Base-by-base conservation (phyloP, 106 monocot genomes). In the Xerophyta viscosa region DNA sequence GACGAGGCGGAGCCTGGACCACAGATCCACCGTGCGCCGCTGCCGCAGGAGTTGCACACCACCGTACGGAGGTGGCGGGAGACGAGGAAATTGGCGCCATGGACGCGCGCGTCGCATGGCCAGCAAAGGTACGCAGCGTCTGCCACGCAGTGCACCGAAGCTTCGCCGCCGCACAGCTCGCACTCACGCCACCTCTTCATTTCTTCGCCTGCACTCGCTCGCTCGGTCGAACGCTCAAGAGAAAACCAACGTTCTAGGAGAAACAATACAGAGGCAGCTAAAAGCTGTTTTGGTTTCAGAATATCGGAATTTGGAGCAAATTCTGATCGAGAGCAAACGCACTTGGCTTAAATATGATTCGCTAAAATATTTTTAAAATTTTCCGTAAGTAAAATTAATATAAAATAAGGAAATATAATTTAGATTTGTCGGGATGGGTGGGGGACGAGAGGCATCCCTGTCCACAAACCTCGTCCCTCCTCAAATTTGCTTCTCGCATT, bases 61-160 rank as follows among this genome's bases (percentile, higher is more conserved):
- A 27, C 3, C 27, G 11, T 9, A 18, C 77, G 50, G 27, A 69
- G 37, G 29, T 29, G 52, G 19, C n/a, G 31, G 14, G 58, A 2
- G 20, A 54, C 54, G 33, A 54, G 54, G 20, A 54, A 54, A 33
- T 54, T 54, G 11, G 54, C 54, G 19, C 31, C 54, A 20, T 54
- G 54, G 33, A 54, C 54, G 20, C 21, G 37, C 15, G 65, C 64
- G 61, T 83, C 82, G 66, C 77, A 83, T 8, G n/a, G 4, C 43
- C 31, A 52, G 68, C 87, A 82, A 33, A 87, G 71, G 64, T 62
- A 78, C 21, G 87, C 85, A 2, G 72, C 41, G 76, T 86, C 91
- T 20, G 81, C 37, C 18, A 57, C 72, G 76, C 91, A 91, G 82
- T 91, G 65, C 24, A 82, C 56, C 47, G 69, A 15, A 13, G 91